Conservation (phyloP, 2,329 filamentous ascomycete genomes). For the Pseudomassariella vexata region DNA sequence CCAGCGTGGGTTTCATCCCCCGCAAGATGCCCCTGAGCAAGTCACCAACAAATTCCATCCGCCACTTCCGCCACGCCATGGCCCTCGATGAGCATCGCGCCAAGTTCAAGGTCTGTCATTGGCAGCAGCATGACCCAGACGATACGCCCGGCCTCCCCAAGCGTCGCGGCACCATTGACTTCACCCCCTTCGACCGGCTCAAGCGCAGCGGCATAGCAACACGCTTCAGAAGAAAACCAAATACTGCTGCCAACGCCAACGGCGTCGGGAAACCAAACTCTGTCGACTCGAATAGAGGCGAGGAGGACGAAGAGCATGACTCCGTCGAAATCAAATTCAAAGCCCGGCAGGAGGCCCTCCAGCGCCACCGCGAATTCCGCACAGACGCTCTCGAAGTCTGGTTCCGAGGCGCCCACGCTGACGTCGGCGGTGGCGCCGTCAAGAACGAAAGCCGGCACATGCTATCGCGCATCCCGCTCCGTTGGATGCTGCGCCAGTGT, state of each 20-base stretch:
- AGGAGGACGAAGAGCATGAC: conserved; percentile 8
- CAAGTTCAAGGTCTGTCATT: conserved; percentile 36
- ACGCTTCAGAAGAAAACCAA: too few species aligned
- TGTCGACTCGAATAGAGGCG: too few species aligned
- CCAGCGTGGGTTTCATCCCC: conserved; percentile 33
- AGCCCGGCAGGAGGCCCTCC: conserved; percentile 7
- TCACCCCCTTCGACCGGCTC: conserved; percentile 1
- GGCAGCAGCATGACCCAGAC: conserved; percentile 22
- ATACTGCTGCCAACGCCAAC: background rate
- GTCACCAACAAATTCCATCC: conserved; percentile 26
- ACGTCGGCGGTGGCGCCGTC: conserved; percentile 38
- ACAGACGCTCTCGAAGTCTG: conserved; percentile 31
- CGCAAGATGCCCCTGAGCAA: conserved; percentile 31
- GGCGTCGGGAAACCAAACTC: background rate
- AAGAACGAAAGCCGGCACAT: conserved; percentile 33
- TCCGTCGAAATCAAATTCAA: conserved; percentile 12
- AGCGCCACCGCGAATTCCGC: conserved; percentile 10
- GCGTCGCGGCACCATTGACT: conserved; percentile 3
- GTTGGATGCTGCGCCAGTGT: conserved; percentile 41
- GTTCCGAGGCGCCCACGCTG: conserved; percentile 35
- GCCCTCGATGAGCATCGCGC: conserved; percentile 34
- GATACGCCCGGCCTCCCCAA: background rate
- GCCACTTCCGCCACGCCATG: conserved; percentile 36
- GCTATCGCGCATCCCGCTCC: conserved; percentile 36
- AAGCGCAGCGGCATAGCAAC: too few species aligned